Evolutionary conservation across 1,139 yeast genomes (phyloP).

Genomic region (Blastobotrys persicus): DNA sequence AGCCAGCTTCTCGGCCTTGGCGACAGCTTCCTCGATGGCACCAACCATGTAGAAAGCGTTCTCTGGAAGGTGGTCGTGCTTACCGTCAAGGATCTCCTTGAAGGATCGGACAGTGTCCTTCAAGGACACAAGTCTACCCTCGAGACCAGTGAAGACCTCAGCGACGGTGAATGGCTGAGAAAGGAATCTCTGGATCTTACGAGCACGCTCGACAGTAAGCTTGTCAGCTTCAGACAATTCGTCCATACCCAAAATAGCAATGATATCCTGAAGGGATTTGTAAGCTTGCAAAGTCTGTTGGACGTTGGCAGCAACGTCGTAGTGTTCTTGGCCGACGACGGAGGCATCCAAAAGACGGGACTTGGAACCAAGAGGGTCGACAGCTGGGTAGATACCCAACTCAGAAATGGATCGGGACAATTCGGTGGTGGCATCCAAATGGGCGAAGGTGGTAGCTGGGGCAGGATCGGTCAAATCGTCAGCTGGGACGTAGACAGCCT

Average conservation of each 20-base stretch:
- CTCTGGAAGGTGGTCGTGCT: slow-evolving; percentile 98
- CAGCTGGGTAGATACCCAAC: slow-evolving; percentile 99
- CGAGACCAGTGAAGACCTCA: slow-evolving; percentile 99
- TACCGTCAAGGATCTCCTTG: slow-evolving; percentile 97
- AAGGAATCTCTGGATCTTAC: slow-evolving; percentile 99
- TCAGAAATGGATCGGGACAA: slow-evolving; percentile 99
- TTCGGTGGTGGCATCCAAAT: slow-evolving; percentile 99
- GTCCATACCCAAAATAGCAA: slow-evolving; percentile 99
- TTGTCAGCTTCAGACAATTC: slow-evolving; percentile 98
- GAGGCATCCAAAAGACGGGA: slow-evolving; percentile 97
- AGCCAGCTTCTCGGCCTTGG: slow-evolving; percentile 98
- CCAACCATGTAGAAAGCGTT: slow-evolving; percentile 99
- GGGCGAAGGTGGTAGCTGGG: slow-evolving; percentile 99
- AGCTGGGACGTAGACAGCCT: slow-evolving; percentile 99
- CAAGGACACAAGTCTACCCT: slow-evolving; percentile 96
- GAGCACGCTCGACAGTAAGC: slow-evolving; percentile 99
- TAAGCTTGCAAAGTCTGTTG: slow-evolving; percentile 99
- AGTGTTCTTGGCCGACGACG: slow-evolving; percentile 98
- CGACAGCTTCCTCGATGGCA: slow-evolving; percentile 96
- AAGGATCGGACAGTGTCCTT: slow-evolving; percentile 92
- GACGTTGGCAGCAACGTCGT: slow-evolving; percentile 88
- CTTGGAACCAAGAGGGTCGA: slow-evolving; percentile 99
- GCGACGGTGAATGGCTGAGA: slow-evolving; percentile 99
- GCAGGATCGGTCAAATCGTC: slow-evolving; percentile 99
- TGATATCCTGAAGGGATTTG: slow-evolving; percentile 99